Evolutionary conservation across 2,329 filamentous ascomycete species (phyloP), one percentile per base, ranked within the genome.

Genomic region (Aspergillus pseudoglaucus): DNA sequence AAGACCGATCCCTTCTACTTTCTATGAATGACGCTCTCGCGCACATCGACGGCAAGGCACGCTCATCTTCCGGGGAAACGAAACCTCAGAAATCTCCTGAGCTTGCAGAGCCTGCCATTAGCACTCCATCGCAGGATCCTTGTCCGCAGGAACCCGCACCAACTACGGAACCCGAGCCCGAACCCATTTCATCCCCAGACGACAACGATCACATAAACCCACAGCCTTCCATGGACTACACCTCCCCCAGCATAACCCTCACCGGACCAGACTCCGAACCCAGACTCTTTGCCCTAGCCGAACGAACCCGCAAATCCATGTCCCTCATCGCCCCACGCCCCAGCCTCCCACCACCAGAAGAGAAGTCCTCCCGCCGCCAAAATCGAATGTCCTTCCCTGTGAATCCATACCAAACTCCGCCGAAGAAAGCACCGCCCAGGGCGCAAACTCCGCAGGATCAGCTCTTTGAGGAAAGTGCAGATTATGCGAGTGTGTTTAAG

Each of bases 231-330:
- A 37, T 18, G 3, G n/a, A 15, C 9, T 17, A n/a, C n/a, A 17
- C 9, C 6, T 39, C 37, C 25, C 25, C 25, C 9, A 18, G 18
- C 15, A 15, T 18, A 39, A 20, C 37, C 17, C 37, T 20, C 18
- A 18, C 15, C 8, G 37, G 22, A 17, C 17, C n/a, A 15, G 37
- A 39, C 37, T 5, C 37, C 18, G 15, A 17, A 20, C 38, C 62
- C 59, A 54, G 59, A 33, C 47, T 48, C 59, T 59, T 51, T 48
- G 73, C 84, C 0, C 76, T 93, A 0, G 79, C 85, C 3, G 89
- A 94, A 61, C 84, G 90, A 42, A 94, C 90, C 0, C 82, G 87
- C 15, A 76, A 89, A 46, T 90, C 88, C 15, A 91, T 95, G 83
- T 81, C 84, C 0, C 75, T 82, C 3, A 73, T 80, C 42, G 77